A percentile compares a stretch with the other conserved stretches of the same genome.
Conservation (phyloP, 75 land plant genomes). For the Pseudotsuga menziesii region DNA sequence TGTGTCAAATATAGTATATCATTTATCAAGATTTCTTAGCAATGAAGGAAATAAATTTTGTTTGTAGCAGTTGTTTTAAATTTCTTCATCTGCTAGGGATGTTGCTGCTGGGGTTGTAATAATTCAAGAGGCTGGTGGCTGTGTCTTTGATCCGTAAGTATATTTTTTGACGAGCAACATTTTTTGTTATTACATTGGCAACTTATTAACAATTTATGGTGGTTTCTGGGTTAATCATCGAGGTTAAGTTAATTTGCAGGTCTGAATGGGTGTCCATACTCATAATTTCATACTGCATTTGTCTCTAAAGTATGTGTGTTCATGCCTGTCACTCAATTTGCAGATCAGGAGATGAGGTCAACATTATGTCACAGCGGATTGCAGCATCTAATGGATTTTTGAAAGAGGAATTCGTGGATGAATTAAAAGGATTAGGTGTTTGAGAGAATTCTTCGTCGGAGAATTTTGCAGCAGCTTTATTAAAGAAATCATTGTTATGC, state of each 20-base stretch:
- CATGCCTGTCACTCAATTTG: background rate
- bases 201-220: background rate
- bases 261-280: too few relatives aligned
- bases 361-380: constrained; percentile 62
- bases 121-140: constrained; percentile 90
- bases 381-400: constrained; percentile 76
- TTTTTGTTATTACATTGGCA: background rate
- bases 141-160: constrained; percentile 91
- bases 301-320: too few relatives aligned
- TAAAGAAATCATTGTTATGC: too few relatives aligned
- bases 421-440: constrained; percentile 14
- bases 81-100: constrained; percentile 52
- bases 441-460: too few relatives aligned
- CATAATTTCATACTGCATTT: too few relatives aligned
- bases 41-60: too few relatives aligned
- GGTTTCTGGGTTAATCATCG: too few relatives aligned
- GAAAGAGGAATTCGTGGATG: constrained; percentile 68
- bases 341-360: constrained; percentile 80
- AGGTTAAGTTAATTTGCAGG: too few relatives aligned
- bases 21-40: too few relatives aligned
- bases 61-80: too few relatives aligned
- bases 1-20: background rate
- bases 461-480: too few relatives aligned
- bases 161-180: background rate
- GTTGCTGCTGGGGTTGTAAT: constrained; percentile 90